Percentiles rank a stretch among this genome's conserved stretches.
These are phyloP conservation scores for Pythium myriotylum DNA, from an alignment of 352 stramenopile genomes.

Conservation along the genomic window DNA sequence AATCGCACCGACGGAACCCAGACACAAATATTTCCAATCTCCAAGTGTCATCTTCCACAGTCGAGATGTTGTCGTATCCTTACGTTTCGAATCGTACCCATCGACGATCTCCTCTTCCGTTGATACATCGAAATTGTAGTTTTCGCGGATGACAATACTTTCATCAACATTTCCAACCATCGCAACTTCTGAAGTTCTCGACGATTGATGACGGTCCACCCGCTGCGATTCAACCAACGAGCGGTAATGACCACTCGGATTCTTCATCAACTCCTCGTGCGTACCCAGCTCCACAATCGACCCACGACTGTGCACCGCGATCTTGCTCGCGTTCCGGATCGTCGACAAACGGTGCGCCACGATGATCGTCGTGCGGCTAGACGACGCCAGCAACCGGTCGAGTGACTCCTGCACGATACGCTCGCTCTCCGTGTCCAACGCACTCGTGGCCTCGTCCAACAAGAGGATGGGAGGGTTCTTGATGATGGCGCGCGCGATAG, in stretches of 20 bases:
- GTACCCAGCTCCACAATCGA: slow-evolving; percentile 88
- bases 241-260: slow-evolving; percentile 25
- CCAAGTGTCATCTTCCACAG: slow-evolving; percentile 29
- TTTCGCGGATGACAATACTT: too few species aligned
- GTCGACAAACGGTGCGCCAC: slow-evolving; percentile 91
- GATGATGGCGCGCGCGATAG: slow-evolving; percentile 6
- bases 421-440: slow-evolving; percentile 7
- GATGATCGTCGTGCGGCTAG: slow-evolving; percentile 77
- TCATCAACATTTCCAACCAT: too few species aligned
- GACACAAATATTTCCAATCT: slow-evolving; percentile 30
- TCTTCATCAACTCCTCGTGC: slow-evolving; percentile 81
- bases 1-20: slow-evolving; percentile 43
- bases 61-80: too few species aligned
- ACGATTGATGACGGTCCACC: too few species aligned
- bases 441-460: slow-evolving; percentile 1
- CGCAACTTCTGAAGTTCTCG: too few species aligned
- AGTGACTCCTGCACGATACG: slow-evolving; percentile 33
- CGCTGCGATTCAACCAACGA: slow-evolving; percentile 26
- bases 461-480: slow-evolving; percentile 9
- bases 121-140: too few species aligned
- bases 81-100: too few species aligned
- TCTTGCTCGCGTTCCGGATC: slow-evolving; percentile 90
- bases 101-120: too few species aligned
- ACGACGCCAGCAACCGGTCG: slow-evolving; percentile 31
- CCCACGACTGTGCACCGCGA: slow-evolving; percentile 89